Evolutionary conservation across 768 basidiomycete species (phyloP).

Genomic region (Hebeloma cylindrosporum): DNA sequence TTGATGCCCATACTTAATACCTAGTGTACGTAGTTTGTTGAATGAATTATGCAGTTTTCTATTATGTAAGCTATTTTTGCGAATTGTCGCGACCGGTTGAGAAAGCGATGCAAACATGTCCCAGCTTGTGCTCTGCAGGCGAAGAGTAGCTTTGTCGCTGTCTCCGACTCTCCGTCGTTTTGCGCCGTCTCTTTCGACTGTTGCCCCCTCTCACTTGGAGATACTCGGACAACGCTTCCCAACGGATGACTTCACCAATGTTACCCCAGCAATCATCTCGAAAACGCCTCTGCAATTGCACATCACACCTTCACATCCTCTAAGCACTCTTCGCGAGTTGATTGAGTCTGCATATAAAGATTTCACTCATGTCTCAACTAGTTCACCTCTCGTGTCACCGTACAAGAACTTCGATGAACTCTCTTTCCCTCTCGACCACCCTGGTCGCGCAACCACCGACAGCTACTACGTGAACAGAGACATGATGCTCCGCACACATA

Average conservation of each 20-base stretch:
- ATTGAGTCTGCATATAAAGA: conserved; percentile 83
- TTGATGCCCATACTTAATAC: no score
- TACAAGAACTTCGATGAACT: conserved; percentile 95
- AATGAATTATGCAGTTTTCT: neutral
- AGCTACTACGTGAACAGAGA: conserved; percentile 93
- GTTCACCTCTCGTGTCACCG: conserved; percentile 89
- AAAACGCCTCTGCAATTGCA: conserved; percentile 81
- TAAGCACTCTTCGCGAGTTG: conserved; percentile 78
- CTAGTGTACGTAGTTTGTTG: no score
- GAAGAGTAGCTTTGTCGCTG: conserved; percentile 7
- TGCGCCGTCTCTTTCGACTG: conserved; percentile 11
- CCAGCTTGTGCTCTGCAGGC: conserved; percentile 12
- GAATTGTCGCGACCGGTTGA: neutral
- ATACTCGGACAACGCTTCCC: conserved; percentile 69
- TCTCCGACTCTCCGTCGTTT: conserved; percentile 1
- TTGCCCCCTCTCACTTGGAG: conserved; percentile 33
- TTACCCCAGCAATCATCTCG: conserved; percentile 79
- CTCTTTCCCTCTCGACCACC: conserved; percentile 91
- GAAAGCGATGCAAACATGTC: conserved; percentile 15
- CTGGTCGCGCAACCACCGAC: conserved; percentile 86
- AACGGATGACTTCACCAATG: conserved; percentile 80
- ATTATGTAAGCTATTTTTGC: conserved; percentile 14
- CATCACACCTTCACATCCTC: conserved; percentile 74
- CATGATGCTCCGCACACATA: conserved; percentile 95
- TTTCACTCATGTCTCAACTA: conserved; percentile 70